Conservation (phyloP, 306 rosid species). For the Crotalaria pallida region DNA sequence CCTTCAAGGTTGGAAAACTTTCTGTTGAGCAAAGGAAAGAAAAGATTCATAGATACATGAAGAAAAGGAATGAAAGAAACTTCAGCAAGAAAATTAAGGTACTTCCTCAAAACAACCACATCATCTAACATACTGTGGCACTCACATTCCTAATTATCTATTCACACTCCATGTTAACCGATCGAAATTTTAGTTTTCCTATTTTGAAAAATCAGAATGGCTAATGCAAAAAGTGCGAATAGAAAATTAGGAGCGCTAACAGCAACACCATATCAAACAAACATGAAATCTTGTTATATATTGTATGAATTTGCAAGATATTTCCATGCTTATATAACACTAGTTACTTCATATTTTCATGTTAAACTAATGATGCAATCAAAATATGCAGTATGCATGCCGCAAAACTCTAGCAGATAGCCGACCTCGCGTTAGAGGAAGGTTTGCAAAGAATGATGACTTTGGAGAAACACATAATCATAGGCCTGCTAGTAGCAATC, state of each 20-base stretch:
- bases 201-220: neutral
- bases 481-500: constrained; percentile 60
- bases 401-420: constrained; percentile 95
- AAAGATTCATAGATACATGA: constrained; percentile 93
- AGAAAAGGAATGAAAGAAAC: constrained; percentile 93
- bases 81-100: constrained; percentile 99
- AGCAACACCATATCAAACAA: neutral
- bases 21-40: constrained; percentile 88
- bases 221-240: neutral
- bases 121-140: neutral
- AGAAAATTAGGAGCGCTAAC: neutral
- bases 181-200: no score
- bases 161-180: neutral
- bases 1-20: constrained; percentile 87
- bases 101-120: neutral
- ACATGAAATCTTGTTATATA: neutral
- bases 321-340: constrained; percentile 1
- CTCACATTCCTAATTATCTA: neutral
- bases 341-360: constrained; percentile 4
- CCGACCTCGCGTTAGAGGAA: constrained; percentile 95
- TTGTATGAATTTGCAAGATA: neutral
- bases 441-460: constrained; percentile 94
- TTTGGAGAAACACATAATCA: constrained; percentile 57
- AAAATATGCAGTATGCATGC: constrained; percentile 81
- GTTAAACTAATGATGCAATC: constrained; percentile 19